Conservation (phyloP, 2,329 filamentous ascomycete genomes). For the Diaporthe nobilis region DNA sequence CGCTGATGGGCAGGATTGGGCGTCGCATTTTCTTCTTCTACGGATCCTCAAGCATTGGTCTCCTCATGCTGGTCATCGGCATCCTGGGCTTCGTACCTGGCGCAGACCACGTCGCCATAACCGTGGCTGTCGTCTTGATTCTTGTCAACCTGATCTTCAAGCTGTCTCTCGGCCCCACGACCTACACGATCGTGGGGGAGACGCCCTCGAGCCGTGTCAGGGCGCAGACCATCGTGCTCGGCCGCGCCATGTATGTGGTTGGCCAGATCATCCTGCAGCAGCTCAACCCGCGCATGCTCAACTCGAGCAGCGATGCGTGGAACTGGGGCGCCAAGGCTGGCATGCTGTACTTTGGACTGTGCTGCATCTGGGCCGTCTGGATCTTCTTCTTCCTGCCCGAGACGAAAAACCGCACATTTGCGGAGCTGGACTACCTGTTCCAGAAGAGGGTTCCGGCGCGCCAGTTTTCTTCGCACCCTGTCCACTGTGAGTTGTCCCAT, state of each 20-base stretch:
- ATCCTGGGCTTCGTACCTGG: constrained; percentile 7
- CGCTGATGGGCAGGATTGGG: constrained; percentile 62
- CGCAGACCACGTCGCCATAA: constrained; percentile 44
- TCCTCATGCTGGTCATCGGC: constrained; percentile 51
- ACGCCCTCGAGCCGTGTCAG: constrained; percentile 60
- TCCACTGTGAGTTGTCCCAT: neutral
- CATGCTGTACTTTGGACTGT: constrained; percentile 61
- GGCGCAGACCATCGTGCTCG: constrained; percentile 62
- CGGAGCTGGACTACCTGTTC: constrained; percentile 70
- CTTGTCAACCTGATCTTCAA: constrained; percentile 61
- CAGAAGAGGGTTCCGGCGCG: constrained; percentile 59
- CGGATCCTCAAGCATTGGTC: constrained; percentile 55
- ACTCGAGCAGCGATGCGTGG: constrained; percentile 56
- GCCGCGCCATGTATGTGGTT: constrained; percentile 63
- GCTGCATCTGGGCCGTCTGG: constrained; percentile 62
- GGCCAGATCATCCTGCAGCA: constrained; percentile 62
- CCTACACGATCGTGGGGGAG: constrained; percentile 61
- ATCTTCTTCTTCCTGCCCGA: constrained; percentile 68
- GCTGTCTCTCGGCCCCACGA: constrained; percentile 61
- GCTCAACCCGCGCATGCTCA: constrained; percentile 62
- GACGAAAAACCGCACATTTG: constrained; percentile 66
- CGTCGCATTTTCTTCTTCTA: constrained; percentile 64
- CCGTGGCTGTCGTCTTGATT: constrained; percentile 62
- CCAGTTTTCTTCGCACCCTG: constrained; percentile 50
- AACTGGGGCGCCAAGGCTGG: constrained; percentile 64